Evolutionary conservation across 306 rosid genomes (phyloP).

Genomic region (Quercus suber): DNA sequence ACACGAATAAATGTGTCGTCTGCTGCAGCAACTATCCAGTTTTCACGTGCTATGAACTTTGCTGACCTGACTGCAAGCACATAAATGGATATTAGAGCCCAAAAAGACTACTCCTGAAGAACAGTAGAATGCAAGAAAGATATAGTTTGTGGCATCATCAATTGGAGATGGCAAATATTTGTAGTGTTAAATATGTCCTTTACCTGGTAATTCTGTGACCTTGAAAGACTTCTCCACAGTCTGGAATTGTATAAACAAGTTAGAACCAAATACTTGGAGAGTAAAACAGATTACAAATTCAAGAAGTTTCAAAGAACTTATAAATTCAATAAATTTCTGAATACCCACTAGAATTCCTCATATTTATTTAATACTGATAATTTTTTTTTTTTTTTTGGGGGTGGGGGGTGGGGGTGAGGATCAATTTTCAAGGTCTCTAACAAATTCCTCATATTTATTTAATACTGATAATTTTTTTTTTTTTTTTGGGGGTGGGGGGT

Average conservation of each 20-base stretch:
- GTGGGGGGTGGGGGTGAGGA: too few relatives aligned
- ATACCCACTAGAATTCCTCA: too few relatives aligned
- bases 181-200: neutral
- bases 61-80: slow-evolving; percentile 64
- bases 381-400: too few relatives aligned
- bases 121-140: neutral
- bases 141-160: neutral
- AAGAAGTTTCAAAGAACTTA: neutral
- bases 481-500: too few relatives aligned
- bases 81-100: neutral
- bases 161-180: neutral
- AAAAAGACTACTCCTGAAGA: neutral
- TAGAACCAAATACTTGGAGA: neutral
- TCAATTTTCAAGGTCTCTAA: too few relatives aligned
- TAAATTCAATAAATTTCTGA: too few relatives aligned
- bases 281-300: neutral
- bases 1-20: slow-evolving; percentile 54
- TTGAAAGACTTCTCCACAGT: slow-evolving; percentile 51
- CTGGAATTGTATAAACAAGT: slow-evolving; percentile 29
- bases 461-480: too few relatives aligned
- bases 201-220: slow-evolving; percentile 59
- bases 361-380: too few relatives aligned
- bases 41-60: slow-evolving; percentile 49
- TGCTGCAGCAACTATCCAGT: slow-evolving; percentile 46
- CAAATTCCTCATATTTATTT: neutral